phyloP scores from a whole-genome alignment of 1,284 basidiomycete species.

The Puccinia coronata region DNA sequence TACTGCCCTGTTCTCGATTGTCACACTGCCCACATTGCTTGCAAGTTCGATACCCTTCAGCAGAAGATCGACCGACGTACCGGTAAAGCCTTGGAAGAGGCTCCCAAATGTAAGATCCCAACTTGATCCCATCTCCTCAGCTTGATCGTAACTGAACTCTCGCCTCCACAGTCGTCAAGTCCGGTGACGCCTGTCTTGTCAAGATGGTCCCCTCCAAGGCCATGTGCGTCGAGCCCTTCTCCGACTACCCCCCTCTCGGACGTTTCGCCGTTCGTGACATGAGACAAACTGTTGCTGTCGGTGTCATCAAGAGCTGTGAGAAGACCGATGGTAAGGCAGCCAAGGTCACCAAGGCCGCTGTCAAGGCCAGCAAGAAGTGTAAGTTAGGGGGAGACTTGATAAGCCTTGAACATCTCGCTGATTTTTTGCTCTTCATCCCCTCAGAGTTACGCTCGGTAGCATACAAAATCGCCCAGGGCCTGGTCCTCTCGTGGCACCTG shows the following conservation, averaged over 20 bases:
- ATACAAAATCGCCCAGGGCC: neutral
- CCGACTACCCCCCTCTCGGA: conserved; percentile 90
- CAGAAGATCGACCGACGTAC: conserved; percentile 99
- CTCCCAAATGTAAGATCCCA: conserved; percentile 71
- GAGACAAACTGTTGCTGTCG: conserved; percentile 81
- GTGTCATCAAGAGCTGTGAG: conserved; percentile 94
- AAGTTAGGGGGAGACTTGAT: neutral
- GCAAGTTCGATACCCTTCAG: conserved; percentile 96
- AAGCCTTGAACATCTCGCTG: neutral
- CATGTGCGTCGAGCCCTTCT: conserved; percentile 66
- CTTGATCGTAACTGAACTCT: neutral
- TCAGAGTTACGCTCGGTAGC: conserved; percentile 50
- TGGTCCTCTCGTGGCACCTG: neutral
- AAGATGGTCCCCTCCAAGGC: conserved; percentile 96
- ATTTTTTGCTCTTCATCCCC: neutral
- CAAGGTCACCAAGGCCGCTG: conserved; percentile 52
- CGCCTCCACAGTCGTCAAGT: conserved; percentile 53
- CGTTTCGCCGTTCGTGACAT: conserved; percentile 75
- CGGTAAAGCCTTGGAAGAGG: conserved; percentile 83
- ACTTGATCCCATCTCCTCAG: conserved; percentile 80
- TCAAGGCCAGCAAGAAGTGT: conserved; percentile 67
- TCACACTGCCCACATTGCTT: conserved; percentile 99
- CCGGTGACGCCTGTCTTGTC: conserved; percentile 77
- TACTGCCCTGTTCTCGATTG: conserved; percentile 99
- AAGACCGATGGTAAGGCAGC: conserved; percentile 83